Conservation (phyloP, 164 flowering plant genomes). For the Berberis thunbergii region DNA sequence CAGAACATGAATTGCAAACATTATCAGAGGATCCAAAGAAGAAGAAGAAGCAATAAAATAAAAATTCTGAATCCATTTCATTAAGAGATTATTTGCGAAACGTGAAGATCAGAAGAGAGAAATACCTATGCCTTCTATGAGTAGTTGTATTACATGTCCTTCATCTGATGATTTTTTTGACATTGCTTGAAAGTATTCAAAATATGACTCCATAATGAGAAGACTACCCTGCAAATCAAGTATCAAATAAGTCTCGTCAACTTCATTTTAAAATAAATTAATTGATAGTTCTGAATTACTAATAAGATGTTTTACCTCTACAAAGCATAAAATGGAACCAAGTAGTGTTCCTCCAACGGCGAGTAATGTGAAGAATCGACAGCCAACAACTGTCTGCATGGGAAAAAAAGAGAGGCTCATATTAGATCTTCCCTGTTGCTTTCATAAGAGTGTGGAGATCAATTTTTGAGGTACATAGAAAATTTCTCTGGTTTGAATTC, state of each 20-base stretch:
- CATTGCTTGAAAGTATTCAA: slow-evolving; percentile 38
- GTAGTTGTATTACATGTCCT: slow-evolving; percentile 42
- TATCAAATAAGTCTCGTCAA: background rate
- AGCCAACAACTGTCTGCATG: slow-evolving; percentile 61
- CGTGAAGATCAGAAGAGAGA: background rate
- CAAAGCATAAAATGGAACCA: slow-evolving; percentile 68
- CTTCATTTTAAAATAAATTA: too few species aligned
- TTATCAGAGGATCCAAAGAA: too few species aligned
- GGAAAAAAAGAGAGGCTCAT: background rate
- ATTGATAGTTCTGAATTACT: background rate
- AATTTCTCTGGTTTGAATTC: too few species aligned
- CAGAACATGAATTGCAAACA: slow-evolving; percentile 1
- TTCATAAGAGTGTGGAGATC: too few species aligned
- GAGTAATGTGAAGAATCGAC: slow-evolving; percentile 67
- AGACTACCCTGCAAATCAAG: slow-evolving; percentile 54
- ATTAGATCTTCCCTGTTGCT: background rate
- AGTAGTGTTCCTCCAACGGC: slow-evolving; percentile 68
- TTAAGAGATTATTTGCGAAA: background rate
- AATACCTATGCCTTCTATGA: slow-evolving; percentile 69
- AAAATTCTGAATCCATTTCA: too few species aligned
- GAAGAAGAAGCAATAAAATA: too few species aligned
- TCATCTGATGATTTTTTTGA: slow-evolving; percentile 33
- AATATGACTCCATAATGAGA: slow-evolving; percentile 41
- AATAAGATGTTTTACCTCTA: slow-evolving; percentile 45
- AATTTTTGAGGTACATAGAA: background rate